Evolutionary conservation across 1,284 basidiomycete genomes (phyloP).

Genomic region (Moniliophthora roreri): DNA sequence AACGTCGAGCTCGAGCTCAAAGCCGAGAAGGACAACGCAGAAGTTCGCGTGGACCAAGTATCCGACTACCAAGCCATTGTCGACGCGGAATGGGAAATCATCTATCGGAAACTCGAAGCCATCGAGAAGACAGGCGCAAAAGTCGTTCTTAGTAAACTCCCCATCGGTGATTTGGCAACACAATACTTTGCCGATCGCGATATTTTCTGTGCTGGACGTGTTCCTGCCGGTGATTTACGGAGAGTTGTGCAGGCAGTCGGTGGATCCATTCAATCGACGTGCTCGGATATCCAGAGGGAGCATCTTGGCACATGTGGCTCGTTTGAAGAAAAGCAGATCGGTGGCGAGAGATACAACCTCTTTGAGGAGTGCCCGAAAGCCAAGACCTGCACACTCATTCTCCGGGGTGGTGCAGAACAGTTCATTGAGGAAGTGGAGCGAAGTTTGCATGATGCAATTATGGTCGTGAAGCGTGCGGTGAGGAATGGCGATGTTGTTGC

Average conservation of each 20-base stretch:
- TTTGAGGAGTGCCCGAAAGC: constrained; percentile 94
- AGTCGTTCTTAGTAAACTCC: constrained; percentile 96
- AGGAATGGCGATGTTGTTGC: constrained; percentile 96
- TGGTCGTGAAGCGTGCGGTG: constrained; percentile 98
- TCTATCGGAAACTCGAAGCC: constrained; percentile 95
- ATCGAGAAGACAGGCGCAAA: constrained; percentile 97
- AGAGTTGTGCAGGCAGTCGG: constrained; percentile 96
- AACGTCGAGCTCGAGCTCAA: constrained; percentile 99
- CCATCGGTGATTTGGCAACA: constrained; percentile 97
- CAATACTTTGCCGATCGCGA: constrained; percentile 99
- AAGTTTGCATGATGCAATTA: constrained; percentile 97
- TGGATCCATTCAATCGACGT: constrained; percentile 93
- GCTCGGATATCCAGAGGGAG: constrained; percentile 87
- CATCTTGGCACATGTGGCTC: constrained; percentile 91
- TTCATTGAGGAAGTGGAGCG: constrained; percentile 99
- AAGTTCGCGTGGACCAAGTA: constrained; percentile 95
- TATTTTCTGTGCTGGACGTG: constrained; percentile 99
- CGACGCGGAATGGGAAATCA: constrained; percentile 99
- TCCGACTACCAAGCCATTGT: constrained; percentile 99
- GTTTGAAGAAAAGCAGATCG: constrained; percentile 96
- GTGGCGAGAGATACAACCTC: constrained; percentile 96
- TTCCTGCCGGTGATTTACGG: constrained; percentile 88
- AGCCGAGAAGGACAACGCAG: constrained; percentile 99
- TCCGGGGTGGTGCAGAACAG: constrained; percentile 97
- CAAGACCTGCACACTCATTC: constrained; percentile 96